Evolutionary conservation across 108 stramenopile genomes (phyloP).

Genomic region (Parietichytrium sp.): DNA sequence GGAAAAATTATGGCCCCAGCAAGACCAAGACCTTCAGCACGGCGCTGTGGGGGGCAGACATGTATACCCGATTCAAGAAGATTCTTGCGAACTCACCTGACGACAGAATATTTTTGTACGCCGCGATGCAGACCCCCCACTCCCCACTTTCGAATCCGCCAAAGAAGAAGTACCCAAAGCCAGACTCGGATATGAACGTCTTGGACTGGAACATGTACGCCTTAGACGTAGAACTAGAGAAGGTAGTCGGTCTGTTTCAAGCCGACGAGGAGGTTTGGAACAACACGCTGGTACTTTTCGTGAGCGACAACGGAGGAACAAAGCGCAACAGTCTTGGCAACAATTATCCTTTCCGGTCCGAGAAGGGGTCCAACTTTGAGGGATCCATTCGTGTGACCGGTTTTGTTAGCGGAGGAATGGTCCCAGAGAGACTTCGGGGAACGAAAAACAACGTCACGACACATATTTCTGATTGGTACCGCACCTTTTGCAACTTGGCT

Average conservation of each 20-base stretch:
- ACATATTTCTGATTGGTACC: slow-evolving; percentile 33
- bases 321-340: slow-evolving; percentile 5
- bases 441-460: slow-evolving; percentile 9
- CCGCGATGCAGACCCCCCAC: slow-evolving; percentile 12
- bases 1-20: neutral
- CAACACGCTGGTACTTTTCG: slow-evolving; percentile 2
- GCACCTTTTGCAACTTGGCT: slow-evolving; percentile 32
- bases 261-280: slow-evolving; percentile 17
- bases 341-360: neutral
- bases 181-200: neutral
- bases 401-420: slow-evolving; percentile 26
- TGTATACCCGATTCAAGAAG: neutral
- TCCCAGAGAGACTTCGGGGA: neutral
- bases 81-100: neutral
- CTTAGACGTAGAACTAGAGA: slow-evolving; percentile 23
- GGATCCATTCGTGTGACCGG: neutral
- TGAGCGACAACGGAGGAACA: slow-evolving; percentile 31
- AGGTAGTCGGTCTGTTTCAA: neutral
- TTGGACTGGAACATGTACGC: slow-evolving; percentile 33
- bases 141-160: neutral
- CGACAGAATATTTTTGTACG: neutral
- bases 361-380: slow-evolving; percentile 21
- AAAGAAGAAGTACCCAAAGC: neutral
- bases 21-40: neutral
- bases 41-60: neutral